Evolutionary conservation across 192 early-diverging fungal genomes (phyloP).

Genomic region (Umbelopsis sp.): DNA sequence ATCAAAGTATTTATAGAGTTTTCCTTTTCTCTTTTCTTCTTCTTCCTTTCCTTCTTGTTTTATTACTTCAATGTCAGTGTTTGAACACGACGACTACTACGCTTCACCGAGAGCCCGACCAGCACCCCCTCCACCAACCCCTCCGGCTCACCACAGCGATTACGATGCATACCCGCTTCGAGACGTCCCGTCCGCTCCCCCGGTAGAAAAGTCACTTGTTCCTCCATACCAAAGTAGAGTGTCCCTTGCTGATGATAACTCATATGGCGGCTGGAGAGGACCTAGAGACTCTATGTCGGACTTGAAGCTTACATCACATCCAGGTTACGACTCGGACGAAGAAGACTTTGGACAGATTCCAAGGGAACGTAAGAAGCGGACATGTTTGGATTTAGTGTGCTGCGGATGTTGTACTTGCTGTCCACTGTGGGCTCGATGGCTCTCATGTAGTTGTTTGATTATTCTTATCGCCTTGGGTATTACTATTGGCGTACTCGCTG

Average conservation of each 20-base stretch:
- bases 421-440: slow-evolving; percentile 44
- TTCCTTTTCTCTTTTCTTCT: background rate
- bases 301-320: background rate
- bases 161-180: slow-evolving; percentile 1
- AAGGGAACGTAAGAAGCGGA: slow-evolving; percentile 20
- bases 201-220: background rate
- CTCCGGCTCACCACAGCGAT: background rate
- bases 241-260: background rate
- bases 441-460: slow-evolving; percentile 43
- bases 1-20: background rate
- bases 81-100: slow-evolving; percentile 17
- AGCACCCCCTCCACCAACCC: background rate
- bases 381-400: slow-evolving; percentile 31
- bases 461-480: slow-evolving; percentile 41
- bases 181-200: background rate
- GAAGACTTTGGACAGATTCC: slow-evolving; percentile 5
- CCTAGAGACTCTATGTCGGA: slow-evolving; percentile 22
- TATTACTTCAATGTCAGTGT: slow-evolving; percentile 9
- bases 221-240: slow-evolving; percentile 11
- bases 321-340: slow-evolving; percentile 4
- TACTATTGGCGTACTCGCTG: slow-evolving; percentile 40
- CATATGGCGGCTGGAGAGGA: background rate
- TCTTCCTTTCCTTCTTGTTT: slow-evolving; percentile 15
- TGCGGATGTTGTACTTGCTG: slow-evolving; percentile 34
- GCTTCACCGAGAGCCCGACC: background rate